A percentile compares a stretch with the other conserved stretches of the same genome.
Conservation (phyloP, 2,329 filamentous ascomycete species). For the Alternaria conjuncta region DNA sequence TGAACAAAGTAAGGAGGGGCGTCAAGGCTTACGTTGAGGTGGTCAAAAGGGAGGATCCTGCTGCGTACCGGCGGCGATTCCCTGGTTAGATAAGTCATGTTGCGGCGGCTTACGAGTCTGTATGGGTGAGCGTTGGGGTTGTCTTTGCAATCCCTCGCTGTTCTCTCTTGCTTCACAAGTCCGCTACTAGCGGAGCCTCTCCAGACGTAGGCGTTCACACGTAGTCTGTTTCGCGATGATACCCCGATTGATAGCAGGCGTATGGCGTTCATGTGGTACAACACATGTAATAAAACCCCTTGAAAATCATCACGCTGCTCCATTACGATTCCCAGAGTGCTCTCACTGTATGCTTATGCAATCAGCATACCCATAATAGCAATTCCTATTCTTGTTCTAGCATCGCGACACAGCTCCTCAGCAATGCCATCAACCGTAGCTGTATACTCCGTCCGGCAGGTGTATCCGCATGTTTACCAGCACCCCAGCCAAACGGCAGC, state of each 20-base stretch:
- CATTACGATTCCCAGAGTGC: no score
- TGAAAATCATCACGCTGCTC: background rate
- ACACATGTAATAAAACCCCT: background rate
- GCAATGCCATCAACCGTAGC: constrained; percentile 32
- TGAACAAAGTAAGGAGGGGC: background rate
- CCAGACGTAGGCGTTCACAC: fast-evolving
- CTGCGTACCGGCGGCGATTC: no score
- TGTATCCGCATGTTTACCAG: constrained; percentile 44
- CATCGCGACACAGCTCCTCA: constrained; percentile 36
- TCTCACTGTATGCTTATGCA: background rate
- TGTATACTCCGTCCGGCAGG: constrained; percentile 41
- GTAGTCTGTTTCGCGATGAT: background rate
- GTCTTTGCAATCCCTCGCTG: no score
- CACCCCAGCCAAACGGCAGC: constrained; percentile 55
- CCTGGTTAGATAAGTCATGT: no score
- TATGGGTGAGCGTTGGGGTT: no score
- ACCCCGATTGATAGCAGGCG: background rate
- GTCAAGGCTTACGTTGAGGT: background rate
- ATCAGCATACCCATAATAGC: background rate
- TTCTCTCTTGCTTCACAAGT: no score
- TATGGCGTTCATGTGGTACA: background rate
- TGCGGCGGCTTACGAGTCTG: no score
- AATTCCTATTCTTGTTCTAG: constrained; percentile 20
- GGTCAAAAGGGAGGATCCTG: no score
- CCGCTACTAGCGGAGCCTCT: no score